phyloP scores from a whole-genome alignment of 257 asterid species.

The Nicotiana noctiflora region DNA sequence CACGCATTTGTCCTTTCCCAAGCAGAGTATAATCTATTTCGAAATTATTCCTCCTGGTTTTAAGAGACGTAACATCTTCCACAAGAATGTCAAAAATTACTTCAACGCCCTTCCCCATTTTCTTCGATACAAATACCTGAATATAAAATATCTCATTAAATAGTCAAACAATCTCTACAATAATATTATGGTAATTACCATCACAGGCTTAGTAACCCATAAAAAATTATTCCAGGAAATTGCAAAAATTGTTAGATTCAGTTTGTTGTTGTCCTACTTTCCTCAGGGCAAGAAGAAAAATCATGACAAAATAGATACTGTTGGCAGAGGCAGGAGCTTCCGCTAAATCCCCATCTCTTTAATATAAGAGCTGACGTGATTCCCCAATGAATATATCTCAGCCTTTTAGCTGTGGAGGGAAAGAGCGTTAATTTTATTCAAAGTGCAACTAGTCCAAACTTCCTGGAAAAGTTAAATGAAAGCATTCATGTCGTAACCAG shows the following conservation, averaged over 20 bases:
- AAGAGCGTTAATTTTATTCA: background rate
- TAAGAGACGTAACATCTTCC: slow-evolving; percentile 22
- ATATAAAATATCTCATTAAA: slow-evolving; percentile 14
- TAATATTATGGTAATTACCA: background rate
- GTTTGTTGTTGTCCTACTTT: background rate
- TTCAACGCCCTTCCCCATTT: slow-evolving; percentile 25
- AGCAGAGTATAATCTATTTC: slow-evolving; percentile 35
- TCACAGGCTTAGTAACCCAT: background rate
- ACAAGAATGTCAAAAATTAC: slow-evolving; percentile 21
- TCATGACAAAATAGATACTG: background rate
- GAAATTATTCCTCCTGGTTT: slow-evolving; percentile 11
- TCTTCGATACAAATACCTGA: slow-evolving; percentile 63
- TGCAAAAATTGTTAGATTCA: background rate
- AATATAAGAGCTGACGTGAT: background rate
- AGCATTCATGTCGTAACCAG: background rate
- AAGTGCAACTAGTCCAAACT: background rate
- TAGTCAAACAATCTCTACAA: slow-evolving; percentile 4
- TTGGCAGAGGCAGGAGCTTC: background rate
- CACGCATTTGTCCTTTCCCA: slow-evolving; percentile 31
- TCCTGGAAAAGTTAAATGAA: background rate
- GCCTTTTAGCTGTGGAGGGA: background rate
- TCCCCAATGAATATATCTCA: background rate
- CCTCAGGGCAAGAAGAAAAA: background rate
- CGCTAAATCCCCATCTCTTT: background rate
- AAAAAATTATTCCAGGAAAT: background rate